Percentiles rank a stretch among this genome's conserved stretches.
These are phyloP conservation scores for Colletotrichum tropicale DNA, from an alignment of 2,329 filamentous ascomycete genomes.

Conservation along the genomic window DNA sequence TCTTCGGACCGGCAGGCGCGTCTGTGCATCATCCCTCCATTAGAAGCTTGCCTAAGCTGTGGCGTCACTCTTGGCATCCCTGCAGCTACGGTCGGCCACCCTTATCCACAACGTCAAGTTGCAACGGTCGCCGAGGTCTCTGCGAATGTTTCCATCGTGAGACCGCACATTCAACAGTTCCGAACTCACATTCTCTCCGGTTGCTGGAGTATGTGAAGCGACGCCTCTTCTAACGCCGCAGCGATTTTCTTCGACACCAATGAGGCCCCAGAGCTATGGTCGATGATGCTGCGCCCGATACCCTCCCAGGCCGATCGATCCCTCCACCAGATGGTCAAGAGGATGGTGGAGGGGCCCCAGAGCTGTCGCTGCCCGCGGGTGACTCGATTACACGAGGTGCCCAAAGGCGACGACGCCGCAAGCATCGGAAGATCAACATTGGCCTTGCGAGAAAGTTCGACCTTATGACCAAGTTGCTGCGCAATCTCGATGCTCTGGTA, in stretches of 20 bases:
- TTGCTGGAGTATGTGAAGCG: slow-evolving; percentile 12
- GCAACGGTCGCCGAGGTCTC: not conserved
- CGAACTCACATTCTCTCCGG: not conserved
- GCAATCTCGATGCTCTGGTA: slow-evolving; percentile 65
- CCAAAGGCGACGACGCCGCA: slow-evolving; percentile 36
- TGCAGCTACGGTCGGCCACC: slow-evolving; percentile 8
- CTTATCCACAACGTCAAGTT: slow-evolving; percentile 13
- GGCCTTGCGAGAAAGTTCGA: slow-evolving; percentile 61
- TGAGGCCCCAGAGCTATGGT: slow-evolving; percentile 49
- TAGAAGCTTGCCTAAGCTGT: not conserved
- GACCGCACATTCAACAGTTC: not conserved
- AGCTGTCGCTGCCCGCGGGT: not conserved
- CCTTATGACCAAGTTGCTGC: slow-evolving; percentile 65
- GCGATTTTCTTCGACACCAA: slow-evolving; percentile 21
- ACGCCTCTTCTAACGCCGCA: not conserved
- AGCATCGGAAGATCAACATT: slow-evolving; percentile 41
- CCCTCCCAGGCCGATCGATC: slow-evolving; percentile 36
- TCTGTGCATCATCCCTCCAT: not conserved
- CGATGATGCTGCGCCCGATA: slow-evolving; percentile 52
- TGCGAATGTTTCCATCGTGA: not conserved
- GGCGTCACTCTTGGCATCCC: slow-evolving; percentile 18
- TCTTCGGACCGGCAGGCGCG: not conserved
- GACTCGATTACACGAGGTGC: slow-evolving; percentile 24
- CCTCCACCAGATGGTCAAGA: slow-evolving; percentile 22
- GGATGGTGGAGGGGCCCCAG: slow-evolving; percentile 12